A percentile compares a stretch with the other conserved stretches of the same genome.
phyloP scores from a whole-genome alignment of 140 eudicot genomes.

The Erigeron philadelphicus region DNA sequence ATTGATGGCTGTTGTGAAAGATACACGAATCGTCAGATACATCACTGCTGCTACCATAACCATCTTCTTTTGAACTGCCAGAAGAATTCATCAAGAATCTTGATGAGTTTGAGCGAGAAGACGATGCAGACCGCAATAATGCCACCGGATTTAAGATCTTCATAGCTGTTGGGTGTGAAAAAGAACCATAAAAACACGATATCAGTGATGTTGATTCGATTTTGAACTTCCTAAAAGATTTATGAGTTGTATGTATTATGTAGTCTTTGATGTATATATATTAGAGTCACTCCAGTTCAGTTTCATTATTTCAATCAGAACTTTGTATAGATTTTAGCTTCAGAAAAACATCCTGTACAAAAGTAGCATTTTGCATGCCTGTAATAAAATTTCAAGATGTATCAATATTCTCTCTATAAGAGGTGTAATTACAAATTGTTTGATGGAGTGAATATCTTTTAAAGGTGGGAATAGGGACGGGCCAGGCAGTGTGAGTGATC shows the following conservation, averaged over 20 bases:
- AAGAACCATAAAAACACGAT: not conserved
- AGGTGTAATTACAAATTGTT: no score
- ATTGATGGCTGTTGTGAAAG: slow-evolving; percentile 73
- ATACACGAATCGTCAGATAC: slow-evolving; percentile 60
- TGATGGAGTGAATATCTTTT: not conserved
- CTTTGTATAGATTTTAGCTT: no score
- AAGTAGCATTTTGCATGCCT: no score
- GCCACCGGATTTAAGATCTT: slow-evolving; percentile 92
- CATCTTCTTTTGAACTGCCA: slow-evolving; percentile 54
- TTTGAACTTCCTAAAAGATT: not conserved
- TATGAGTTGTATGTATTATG: no score
- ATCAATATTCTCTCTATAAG: no score
- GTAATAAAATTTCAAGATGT: no score
- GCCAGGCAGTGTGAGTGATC: not conserved
- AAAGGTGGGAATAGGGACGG: not conserved
- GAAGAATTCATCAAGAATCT: slow-evolving; percentile 63
- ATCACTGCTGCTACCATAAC: slow-evolving; percentile 68
- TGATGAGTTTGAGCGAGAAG: slow-evolving; percentile 85
- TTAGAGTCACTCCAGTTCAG: no score
- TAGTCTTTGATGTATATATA: no score
- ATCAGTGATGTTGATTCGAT: not conserved
- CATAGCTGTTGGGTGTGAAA: slow-evolving; percentile 45
- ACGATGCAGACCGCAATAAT: slow-evolving; percentile 83
- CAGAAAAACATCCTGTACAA: no score
- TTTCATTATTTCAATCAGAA: no score